Evolutionary conservation across 2,329 filamentous ascomycete genomes (phyloP).

Genomic region (Dactylellina sp.): DNA sequence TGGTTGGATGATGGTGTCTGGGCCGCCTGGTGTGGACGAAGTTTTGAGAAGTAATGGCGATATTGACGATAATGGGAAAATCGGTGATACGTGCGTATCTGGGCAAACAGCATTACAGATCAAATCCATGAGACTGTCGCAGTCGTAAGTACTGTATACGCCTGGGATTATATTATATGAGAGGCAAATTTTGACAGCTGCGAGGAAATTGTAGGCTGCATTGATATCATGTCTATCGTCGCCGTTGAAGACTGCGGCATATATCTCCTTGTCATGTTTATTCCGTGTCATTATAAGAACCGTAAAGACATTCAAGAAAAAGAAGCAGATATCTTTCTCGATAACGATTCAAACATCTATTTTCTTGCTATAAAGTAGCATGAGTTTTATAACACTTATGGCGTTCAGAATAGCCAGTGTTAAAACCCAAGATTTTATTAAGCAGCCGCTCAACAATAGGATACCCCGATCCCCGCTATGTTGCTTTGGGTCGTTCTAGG

Average conservation of each 20-base stretch:
- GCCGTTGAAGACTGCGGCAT: slow-evolving; percentile 38
- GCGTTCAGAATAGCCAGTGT: too few species aligned
- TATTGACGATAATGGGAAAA: too few species aligned
- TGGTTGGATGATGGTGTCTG: neutral
- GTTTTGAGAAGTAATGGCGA: slow-evolving; percentile 5
- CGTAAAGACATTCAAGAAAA: neutral
- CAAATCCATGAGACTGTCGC: neutral
- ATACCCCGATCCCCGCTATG: too few species aligned
- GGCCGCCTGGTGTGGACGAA: neutral
- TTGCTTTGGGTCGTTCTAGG: too few species aligned
- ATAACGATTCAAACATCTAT: too few species aligned
- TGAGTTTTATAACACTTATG: too few species aligned
- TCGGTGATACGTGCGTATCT: neutral
- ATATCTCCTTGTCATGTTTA: slow-evolving; percentile 8
- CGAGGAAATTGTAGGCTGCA: slow-evolving; percentile 36
- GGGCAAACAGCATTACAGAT: neutral
- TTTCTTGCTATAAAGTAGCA: too few species aligned
- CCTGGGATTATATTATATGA: slow-evolving; percentile 38
- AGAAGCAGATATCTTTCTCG: too few species aligned
- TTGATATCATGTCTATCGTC: slow-evolving; percentile 29
- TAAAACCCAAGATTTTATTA: too few species aligned
- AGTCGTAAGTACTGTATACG: slow-evolving; percentile 12
- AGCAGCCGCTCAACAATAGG: too few species aligned
- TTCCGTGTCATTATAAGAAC: neutral
- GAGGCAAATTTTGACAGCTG: slow-evolving; percentile 20